phyloP scores from a whole-genome alignment of 1,139 yeast species.

The Blastobotrys aristatus region DNA sequence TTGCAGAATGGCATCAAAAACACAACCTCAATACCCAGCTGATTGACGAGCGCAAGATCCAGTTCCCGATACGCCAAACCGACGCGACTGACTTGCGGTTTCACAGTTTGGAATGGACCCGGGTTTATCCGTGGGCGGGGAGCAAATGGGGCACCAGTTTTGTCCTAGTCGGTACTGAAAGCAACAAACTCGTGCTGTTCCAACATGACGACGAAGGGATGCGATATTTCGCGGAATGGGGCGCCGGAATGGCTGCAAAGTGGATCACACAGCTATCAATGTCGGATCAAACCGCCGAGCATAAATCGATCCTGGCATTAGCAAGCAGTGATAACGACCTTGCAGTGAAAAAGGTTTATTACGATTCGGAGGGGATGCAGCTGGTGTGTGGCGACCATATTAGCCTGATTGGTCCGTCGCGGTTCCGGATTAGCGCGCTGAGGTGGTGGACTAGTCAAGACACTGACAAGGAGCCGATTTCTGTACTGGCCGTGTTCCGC shows the following conservation, averaged over 20 bases:
- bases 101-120: conserved; percentile 20
- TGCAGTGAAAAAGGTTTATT: conserved; percentile 1
- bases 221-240: no score
- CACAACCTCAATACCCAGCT: conserved; percentile 14
- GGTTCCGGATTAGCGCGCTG: conserved; percentile 5
- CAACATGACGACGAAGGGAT: conserved; percentile 15
- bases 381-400: background rate
- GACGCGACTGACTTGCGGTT: conserved; percentile 7
- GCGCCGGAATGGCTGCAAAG: background rate
- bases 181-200: conserved; percentile 15
- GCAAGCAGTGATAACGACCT: conserved; percentile 5
- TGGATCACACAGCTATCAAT: background rate
- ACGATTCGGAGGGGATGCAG: background rate
- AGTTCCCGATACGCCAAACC: background rate
- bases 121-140: conserved; percentile 8
- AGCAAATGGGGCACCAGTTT: conserved; percentile 24
- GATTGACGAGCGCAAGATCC: conserved; percentile 14
- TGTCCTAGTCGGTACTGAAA: conserved; percentile 22
- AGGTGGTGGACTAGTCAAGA: conserved; percentile 2
- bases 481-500: conserved; percentile 13
- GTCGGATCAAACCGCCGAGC: background rate
- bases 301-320: background rate
- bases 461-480: no score
- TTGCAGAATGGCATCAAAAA: conserved; percentile 19
- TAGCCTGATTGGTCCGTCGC: conserved; percentile 2